Conservation (phyloP, 331 rosid genomes). For the Stylosanthes scabra region DNA sequence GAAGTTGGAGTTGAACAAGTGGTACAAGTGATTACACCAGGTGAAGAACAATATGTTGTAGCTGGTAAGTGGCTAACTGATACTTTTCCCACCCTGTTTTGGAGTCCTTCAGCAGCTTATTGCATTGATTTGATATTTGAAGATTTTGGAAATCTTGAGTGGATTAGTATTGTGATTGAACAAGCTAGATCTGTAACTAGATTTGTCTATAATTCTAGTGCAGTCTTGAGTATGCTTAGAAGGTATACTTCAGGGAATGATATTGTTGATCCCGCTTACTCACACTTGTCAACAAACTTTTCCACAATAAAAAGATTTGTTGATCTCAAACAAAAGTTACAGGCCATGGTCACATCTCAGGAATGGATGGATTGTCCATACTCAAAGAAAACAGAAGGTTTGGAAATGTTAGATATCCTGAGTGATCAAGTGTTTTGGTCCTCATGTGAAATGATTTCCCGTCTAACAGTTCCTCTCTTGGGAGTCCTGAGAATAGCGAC, state of each 20-base stretch:
- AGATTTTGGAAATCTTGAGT: constrained; percentile 79
- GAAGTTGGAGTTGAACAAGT: constrained; percentile 82
- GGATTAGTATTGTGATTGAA: constrained; percentile 70
- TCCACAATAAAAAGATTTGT: constrained; percentile 76
- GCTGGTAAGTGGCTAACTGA: constrained; percentile 74
- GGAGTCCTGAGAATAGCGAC: constrained; percentile 65
- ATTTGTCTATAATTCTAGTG: constrained; percentile 76
- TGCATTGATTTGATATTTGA: constrained; percentile 71
- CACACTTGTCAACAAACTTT: constrained; percentile 66
- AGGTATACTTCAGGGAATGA: constrained; percentile 81
- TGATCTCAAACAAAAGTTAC: constrained; percentile 78
- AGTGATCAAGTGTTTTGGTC: constrained; percentile 88
- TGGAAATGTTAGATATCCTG: constrained; percentile 76
- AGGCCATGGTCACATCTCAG: constrained; percentile 85
- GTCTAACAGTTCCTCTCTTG: constrained; percentile 77
- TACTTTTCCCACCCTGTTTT: constrained; percentile 73
- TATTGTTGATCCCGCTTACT: constrained; percentile 71
- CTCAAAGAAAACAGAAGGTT: constrained; percentile 82
- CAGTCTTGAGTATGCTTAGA: constrained; percentile 76
- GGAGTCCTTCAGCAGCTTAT: constrained; percentile 77
- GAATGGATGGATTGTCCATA: constrained; percentile 87
- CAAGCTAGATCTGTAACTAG: constrained; percentile 80
- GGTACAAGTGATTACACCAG: constrained; percentile 76
- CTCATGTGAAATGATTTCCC: constrained; percentile 64
- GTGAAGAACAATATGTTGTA: constrained; percentile 65